Percentiles rank a stretch among this genome's conserved stretches.
These are phyloP conservation scores for Fremontodendron californicum DNA, from an alignment of 345 rosid genomes.

Conservation along the genomic window DNA sequence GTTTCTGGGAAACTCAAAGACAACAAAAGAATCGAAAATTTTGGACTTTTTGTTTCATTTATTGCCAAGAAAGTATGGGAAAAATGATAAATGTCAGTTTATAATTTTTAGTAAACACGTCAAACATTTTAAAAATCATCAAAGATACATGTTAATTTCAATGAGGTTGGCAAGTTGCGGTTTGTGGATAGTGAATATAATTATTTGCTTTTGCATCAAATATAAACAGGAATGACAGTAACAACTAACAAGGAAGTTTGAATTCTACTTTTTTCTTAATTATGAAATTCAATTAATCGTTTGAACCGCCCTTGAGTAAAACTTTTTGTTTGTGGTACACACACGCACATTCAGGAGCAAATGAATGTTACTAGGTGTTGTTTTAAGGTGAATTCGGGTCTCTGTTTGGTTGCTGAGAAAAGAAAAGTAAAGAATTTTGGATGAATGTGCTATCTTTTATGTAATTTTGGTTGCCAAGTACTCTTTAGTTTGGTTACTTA, in stretches of 20 bases:
- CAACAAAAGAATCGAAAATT: neutral
- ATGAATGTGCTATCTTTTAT: neutral
- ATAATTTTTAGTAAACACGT: neutral
- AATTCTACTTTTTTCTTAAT: neutral
- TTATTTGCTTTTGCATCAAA: neutral
- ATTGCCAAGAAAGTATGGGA: neutral
- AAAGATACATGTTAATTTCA: neutral
- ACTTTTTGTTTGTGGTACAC: neutral
- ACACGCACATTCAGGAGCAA: neutral
- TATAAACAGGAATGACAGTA: neutral
- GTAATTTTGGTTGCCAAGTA: neutral
- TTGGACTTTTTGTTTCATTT: neutral
- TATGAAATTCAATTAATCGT: neutral
- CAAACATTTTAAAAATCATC: neutral
- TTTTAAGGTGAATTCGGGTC: neutral
- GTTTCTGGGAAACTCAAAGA: neutral
- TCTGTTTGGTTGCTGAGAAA: neutral
- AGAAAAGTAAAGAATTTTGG: neutral
- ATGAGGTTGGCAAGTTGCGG: neutral
- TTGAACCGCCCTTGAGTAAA: neutral
- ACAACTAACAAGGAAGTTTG: neutral
- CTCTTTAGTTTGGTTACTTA: neutral
- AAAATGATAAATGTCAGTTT: neutral
- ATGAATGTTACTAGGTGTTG: neutral
- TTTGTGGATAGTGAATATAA: neutral